These are phyloP conservation scores for Bruguiera parviflora DNA, from an alignment of 345 rosid genomes.

Conservation along the genomic window DNA sequence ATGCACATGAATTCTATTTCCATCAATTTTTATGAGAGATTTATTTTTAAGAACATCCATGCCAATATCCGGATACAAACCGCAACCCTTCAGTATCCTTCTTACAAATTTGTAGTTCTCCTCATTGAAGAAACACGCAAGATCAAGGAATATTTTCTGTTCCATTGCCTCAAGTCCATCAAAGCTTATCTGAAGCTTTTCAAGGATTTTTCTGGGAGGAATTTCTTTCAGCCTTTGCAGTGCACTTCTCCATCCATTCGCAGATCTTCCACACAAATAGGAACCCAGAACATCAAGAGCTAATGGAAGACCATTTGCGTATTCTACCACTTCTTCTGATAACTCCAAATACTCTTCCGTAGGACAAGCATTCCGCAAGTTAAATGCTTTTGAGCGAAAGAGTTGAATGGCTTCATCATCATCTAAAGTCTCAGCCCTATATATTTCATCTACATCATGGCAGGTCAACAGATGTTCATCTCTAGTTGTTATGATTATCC, in stretches of 20 bases:
- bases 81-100: conserved; percentile 17
- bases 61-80: conserved; percentile 9
- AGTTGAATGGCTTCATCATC: conserved; percentile 15
- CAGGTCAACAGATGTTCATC: neutral
- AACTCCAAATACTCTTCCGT: too few relatives aligned
- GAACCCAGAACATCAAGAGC: conserved; percentile 19
- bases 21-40: conserved; percentile 7
- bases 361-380: neutral
- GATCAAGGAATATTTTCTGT: conserved; percentile 24
- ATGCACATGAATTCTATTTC: conserved; percentile 17
- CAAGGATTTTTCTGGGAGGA: neutral
- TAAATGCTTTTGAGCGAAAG: conserved; percentile 10
- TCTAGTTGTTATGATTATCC: conserved; percentile 24
- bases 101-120: conserved; percentile 3
- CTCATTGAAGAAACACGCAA: conserved; percentile 27
- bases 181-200: conserved; percentile 18
- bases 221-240: conserved; percentile 17
- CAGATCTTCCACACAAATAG: conserved; percentile 6
- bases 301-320: conserved; percentile 3
- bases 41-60: conserved; percentile 8
- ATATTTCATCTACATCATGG: conserved; percentile 4
- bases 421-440: conserved; percentile 8
- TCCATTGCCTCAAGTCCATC: conserved; percentile 17
- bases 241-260: conserved; percentile 14
- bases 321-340: neutral